Evolutionary conservation across 441 rosid genomes (phyloP).

Genomic region (Erysimum pusillum): DNA sequence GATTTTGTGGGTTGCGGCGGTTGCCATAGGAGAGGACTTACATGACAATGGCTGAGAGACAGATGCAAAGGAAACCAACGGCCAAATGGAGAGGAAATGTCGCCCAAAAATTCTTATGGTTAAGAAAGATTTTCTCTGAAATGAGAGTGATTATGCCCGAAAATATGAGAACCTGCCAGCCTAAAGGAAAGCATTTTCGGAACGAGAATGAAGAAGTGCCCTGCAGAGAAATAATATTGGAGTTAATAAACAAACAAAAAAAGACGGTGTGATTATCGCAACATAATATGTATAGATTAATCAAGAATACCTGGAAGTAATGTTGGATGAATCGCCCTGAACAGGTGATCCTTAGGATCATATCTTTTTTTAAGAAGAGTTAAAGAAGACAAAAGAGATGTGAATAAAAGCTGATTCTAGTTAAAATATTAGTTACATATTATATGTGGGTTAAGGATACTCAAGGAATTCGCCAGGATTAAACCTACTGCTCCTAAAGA

Average conservation of each 20-base stretch:
- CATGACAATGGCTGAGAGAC: constrained; percentile 72
- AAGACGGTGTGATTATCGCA: no score
- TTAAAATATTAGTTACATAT: constrained; percentile 15
- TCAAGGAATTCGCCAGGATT: constrained; percentile 84
- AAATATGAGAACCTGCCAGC: constrained; percentile 66
- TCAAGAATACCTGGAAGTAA: no score
- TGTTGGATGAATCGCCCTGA: no score
- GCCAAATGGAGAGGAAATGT: constrained; percentile 72
- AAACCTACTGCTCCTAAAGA: constrained; percentile 88
- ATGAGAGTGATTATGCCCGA: constrained; percentile 66
- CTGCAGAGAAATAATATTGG: constrained; percentile 49
- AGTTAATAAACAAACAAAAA: no score
- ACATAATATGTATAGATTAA: neutral
- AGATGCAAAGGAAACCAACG: constrained; percentile 73
- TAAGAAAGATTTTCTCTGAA: constrained; percentile 72
- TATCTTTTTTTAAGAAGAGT: constrained; percentile 21
- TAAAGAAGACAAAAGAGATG: constrained; percentile 52
- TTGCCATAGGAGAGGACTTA: constrained; percentile 50
- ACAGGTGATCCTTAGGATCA: no score
- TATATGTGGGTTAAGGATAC: constrained; percentile 83
- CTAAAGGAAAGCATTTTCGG: constrained; percentile 73
- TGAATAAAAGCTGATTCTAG: neutral
- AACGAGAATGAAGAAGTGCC: constrained; percentile 73
- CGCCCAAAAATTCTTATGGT: constrained; percentile 70
- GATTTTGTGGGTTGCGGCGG: neutral